Percentiles rank a stretch among this genome's conserved stretches.
These are phyloP conservation scores for Monilinia polystroma DNA, from an alignment of 2,329 filamentous ascomycete genomes.

Conservation along the genomic window DNA sequence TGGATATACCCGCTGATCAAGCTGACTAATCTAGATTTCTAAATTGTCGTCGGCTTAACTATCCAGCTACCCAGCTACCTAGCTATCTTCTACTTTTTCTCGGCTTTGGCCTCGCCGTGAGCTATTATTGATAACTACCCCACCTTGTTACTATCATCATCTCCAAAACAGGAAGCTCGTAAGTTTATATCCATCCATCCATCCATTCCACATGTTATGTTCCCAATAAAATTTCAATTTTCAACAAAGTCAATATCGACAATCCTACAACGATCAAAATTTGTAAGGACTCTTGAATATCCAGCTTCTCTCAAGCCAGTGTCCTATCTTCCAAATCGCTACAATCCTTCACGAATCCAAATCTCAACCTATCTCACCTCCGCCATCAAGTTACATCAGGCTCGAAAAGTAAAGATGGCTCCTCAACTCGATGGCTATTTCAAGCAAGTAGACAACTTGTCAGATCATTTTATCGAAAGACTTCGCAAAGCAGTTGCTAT, in stretches of 20 bases:
- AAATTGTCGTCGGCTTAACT: no score
- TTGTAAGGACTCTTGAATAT: neutral
- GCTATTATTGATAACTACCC: no score
- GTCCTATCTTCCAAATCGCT: neutral
- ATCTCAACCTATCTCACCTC: constrained; percentile 35
- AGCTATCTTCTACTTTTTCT: no score
- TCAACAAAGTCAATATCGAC: constrained; percentile 19
- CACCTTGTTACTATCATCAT: no score
- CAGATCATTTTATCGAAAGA: constrained; percentile 82
- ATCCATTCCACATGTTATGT: constrained; percentile 7
- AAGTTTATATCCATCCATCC: constrained; percentile 4
- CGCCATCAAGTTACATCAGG: constrained; percentile 50
- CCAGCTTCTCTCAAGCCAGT: neutral
- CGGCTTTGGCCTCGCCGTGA: no score
- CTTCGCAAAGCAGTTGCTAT: constrained; percentile 92
- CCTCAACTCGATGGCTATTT: constrained; percentile 90
- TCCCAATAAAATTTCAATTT: constrained; percentile 19
- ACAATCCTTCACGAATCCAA: constrained; percentile 8
- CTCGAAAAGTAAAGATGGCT: constrained; percentile 68
- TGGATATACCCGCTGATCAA: no score
- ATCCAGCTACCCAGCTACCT: no score
- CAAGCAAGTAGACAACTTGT: constrained; percentile 80
- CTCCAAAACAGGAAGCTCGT: constrained; percentile 14
- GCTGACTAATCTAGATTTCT: no score
- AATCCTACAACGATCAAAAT: neutral